Percentiles rank a stretch among this genome's conserved stretches.
Conservation (phyloP, 805 yeast genomes). For the Phaffomyces antillensis region DNA sequence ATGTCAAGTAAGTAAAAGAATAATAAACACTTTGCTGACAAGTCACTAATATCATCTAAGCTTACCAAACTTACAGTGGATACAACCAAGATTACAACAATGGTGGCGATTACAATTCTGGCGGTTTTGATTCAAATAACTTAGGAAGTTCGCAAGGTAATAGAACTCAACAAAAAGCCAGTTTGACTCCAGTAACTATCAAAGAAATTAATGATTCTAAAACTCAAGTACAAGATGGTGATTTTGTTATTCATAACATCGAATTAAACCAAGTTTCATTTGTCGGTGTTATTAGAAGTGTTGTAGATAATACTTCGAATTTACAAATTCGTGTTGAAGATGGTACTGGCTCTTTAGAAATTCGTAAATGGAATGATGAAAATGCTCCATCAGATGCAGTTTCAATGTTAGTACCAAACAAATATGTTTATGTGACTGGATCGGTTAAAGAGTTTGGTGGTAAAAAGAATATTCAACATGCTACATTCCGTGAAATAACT, state of each 20-base stretch:
- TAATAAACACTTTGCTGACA: background rate
- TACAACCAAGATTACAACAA: slow-evolving; percentile 19
- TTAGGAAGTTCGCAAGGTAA: slow-evolving; percentile 29
- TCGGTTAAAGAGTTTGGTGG: slow-evolving; percentile 53
- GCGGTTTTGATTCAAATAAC: slow-evolving; percentile 28
- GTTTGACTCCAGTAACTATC: slow-evolving; percentile 62
- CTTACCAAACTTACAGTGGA: slow-evolving; percentile 32
- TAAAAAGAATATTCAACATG: slow-evolving; percentile 57
- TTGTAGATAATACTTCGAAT: slow-evolving; percentile 50
- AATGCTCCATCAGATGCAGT: slow-evolving; percentile 28
- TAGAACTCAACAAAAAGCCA: slow-evolving; percentile 27
- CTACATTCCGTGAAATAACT: slow-evolving; percentile 46
- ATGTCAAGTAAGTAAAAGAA: background rate
- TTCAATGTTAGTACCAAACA: slow-evolving; percentile 35
- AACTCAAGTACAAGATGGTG: slow-evolving; percentile 60
- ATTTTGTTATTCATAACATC: slow-evolving; percentile 50
- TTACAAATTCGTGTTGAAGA: slow-evolving; percentile 61
- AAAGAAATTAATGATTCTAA: slow-evolving; percentile 60
- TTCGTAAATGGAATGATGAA: slow-evolving; percentile 58
- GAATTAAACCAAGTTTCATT: slow-evolving; percentile 58
- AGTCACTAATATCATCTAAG: slow-evolving; percentile 4
- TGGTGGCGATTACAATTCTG: slow-evolving; percentile 23
- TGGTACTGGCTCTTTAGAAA: slow-evolving; percentile 64
- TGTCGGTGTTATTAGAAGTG: slow-evolving; percentile 64
- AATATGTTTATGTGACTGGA: slow-evolving; percentile 55